Evolutionary conservation across 2,329 filamentous ascomycete genomes (phyloP), one percentile per base, ranked within the genome.

Genomic region (Pseudocercospora ulei): DNA sequence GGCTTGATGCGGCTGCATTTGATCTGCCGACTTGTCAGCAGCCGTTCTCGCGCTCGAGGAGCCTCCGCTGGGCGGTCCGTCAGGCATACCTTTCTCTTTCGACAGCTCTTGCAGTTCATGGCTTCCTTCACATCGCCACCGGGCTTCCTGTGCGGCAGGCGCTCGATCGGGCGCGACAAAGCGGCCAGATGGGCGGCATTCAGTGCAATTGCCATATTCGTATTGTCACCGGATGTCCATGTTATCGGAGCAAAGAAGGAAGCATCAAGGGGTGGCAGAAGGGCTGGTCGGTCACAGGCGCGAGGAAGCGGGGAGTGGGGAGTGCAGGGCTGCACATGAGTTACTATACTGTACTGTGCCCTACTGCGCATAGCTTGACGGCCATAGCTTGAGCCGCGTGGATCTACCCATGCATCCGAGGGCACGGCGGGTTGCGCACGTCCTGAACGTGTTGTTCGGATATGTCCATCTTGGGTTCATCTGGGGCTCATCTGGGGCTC

Each of bases 41-140:
- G 22, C 23, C 18, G 14, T 22, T 24, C 18, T 19, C n/a, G 19
- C 9, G 8, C 23, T 18, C 12, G 34, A 36, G 22, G 22, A 27
- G 34, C n/a, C 4, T 25, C 23, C 12, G 22, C 14, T 27, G 34
- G 34, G 17, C 17, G 34, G 34, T 36, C 14, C 25, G 20, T 17
- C 31, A 18, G 30, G 29, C 19, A 24, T n/a, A 88, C 84, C 79
- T 93, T 93, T 66, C 85, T 73, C 65, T 92, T 92, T 52, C 85
- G 76, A 68, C 85, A 93, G 40, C 83, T 90, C 63, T 93, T 92
- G 75, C 85, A 93, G 62, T 93, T 93, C 85, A 93, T 93, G 20
- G 82, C 82, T 68, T 92, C 85, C 55, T 82, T 77, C 25, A 82
- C 82, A 60, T 90, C 82, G 54, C 75, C 80, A 62, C 72, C 77